These are phyloP conservation scores for Inonotus hispidus DNA, from an alignment of 1,284 basidiomycete species.

Conservation along the genomic window DNA sequence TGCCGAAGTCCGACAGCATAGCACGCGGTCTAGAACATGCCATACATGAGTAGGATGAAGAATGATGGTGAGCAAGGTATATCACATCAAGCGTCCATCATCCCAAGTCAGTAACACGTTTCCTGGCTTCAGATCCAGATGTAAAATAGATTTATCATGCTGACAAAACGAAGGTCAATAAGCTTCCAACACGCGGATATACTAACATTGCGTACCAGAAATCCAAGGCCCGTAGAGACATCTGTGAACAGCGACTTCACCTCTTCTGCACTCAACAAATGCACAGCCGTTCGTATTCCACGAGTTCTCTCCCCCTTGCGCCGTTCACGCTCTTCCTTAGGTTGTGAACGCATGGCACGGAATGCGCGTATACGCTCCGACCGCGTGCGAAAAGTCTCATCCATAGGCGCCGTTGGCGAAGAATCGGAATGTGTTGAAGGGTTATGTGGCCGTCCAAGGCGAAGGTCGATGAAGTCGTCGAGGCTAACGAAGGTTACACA, in stretches of 20 bases:
- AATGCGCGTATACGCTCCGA: constrained; percentile 72
- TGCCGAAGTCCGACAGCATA: constrained; percentile 93
- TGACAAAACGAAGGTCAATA: constrained; percentile 27
- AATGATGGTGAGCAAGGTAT: background rate
- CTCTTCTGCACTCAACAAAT: constrained; percentile 78
- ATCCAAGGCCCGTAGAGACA: constrained; percentile 72
- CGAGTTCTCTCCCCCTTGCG: constrained; percentile 46
- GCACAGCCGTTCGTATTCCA: constrained; percentile 59
- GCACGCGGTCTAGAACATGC: constrained; percentile 57
- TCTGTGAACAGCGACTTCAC: constrained; percentile 72
- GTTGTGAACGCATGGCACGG: constrained; percentile 57
- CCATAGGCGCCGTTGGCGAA: constrained; percentile 16
- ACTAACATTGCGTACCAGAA: constrained; percentile 55
- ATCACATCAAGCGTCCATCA: constrained; percentile 74
- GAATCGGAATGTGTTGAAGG: constrained; percentile 23
- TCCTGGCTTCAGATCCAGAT: constrained; percentile 89
- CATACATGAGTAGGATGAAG: background rate
- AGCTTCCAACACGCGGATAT: background rate
- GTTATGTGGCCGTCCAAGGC: constrained; percentile 43
- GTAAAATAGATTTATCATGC: constrained; percentile 83
- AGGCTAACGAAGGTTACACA: constrained; percentile 38
- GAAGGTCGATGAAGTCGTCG: constrained; percentile 79
- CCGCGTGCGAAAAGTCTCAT: constrained; percentile 44
- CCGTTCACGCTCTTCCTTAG: constrained; percentile 59
- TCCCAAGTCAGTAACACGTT: constrained; percentile 93